Base-by-base conservation (phyloP, 768 basidiomycete genomes). In the Lactarius evosmus region DNA sequence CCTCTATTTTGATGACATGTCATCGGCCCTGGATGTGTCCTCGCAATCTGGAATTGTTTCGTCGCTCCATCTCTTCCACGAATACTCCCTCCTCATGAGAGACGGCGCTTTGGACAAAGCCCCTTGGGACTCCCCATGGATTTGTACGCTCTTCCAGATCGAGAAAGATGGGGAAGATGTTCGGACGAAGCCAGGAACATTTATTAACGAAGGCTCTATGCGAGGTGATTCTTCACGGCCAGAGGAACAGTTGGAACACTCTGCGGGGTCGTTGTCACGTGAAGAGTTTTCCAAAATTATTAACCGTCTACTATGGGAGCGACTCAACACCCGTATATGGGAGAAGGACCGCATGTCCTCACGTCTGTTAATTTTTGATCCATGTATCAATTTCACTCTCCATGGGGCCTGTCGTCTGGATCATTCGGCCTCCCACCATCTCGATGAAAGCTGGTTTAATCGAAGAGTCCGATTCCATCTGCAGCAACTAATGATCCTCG, bases 401-500 rank as follows among this genome's bases (percentile, higher is more conserved):
- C 69, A 65, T 49, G 73, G 69, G 0, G 41, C 63, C 3, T 85
- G 83, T 67, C 63, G 70, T 25, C 65, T 68, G 7, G 70, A 70
- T 7, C 71, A 74, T 40, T 73, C 76, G 17, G 83, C 84, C 60
- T 17, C 69, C 0, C 52, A 73, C 1, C 66, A 74, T 22, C 61
- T 74, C 54, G 71, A 69, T 36, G 36, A 70, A 2, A 67, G 67
- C n/a, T 75, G 73, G 68, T 85, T 79, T 55, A 80, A 81, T 49
- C 27, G 69, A 22, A 78, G 78, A 14, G 70, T 84, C 7, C 72
- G 77, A 4, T 69, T 82, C 32, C 78, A 82, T 66, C 62, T 86
- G 1, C 78, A 78, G 52, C 82, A 85, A 55, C 78, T 86, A 2
- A 67, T 76, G 53, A 81, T 85, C 17, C 74, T 80, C 46, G 76